Evolutionary conservation across 2,329 filamentous ascomycete species (phyloP), one percentile per base, ranked within the genome.

Genomic region (Alternaria brassicae): DNA sequence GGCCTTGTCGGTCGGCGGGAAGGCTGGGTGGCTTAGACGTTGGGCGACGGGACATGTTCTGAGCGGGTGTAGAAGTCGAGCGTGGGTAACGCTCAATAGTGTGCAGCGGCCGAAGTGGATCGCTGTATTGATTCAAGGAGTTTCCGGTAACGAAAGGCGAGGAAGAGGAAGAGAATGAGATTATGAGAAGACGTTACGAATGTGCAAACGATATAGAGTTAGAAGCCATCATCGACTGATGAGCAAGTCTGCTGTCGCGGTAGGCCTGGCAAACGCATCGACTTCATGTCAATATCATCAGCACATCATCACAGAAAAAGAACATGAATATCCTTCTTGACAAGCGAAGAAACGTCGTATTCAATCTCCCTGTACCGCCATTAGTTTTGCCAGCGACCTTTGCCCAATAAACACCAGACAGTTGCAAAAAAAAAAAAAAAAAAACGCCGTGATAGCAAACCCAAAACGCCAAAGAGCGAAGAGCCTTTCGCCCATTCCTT

Each of bases 391-490:
- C 17, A 39, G n/a, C 36, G 9, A 50, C 32, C 44, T 4, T 4
- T 4, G 1, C 15, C 2, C 34, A 12, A 23, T 7, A 45, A 28
- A 50, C 19, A 28, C 6, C 2, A 12, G 6, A 17, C 39, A 25
- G 9, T 45, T n/a, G n/a, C n/a, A n/a, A n/a, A n/a, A n/a, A n/a
- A n/a, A n/a, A n/a, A n/a, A n/a, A 17, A 52, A 45, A 8, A 0
- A 13, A 51, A 28, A 37, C 30, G 19, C 42, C 48, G 42, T 27
- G 15, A 50, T 30, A 28, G 39, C 17, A 17, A 32, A 53, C 37
- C 30, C 39, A 27, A 9, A 40, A 32, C 21, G 39, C 44, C 53
- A 37, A 4, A 19, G n/a, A 55, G 56, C 49, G 39, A 53, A 50
- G 36, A 51, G 10, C 12, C 36, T 41, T 19, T 3, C n/a, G 28